Evolutionary conservation across 2,329 filamentous ascomycete genomes (phyloP), one percentile per base, ranked within the genome.

Genomic region (Sporothrix inflata): DNA sequence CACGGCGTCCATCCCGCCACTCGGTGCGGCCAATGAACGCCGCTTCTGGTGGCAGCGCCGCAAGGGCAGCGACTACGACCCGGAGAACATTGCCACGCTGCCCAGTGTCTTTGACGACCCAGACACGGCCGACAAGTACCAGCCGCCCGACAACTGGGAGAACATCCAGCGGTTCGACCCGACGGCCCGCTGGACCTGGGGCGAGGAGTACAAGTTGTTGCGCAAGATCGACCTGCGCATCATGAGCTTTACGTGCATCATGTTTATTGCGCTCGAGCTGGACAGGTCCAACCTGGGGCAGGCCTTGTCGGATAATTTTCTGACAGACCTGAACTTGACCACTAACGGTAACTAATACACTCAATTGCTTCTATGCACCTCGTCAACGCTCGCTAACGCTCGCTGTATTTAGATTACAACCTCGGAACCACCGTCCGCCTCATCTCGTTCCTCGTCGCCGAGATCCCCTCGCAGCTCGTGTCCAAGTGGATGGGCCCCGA

Each of bases 401-500:
- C 21, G 11, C 73, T n/a, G n/a, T n/a, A n/a, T n/a, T n/a, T n/a
- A 79, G 82, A 83, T 51, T 86, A 84, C 75, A 85, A 86, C 71
- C 78, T 84, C 1, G 85, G 85, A n/a, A 84, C 84, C 74, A 85
- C 83, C 0, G 82, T 87, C 38, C 86, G 85, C 76, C 81, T 82
- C 61, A 78, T 85, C 3, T 80, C 80, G 0, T 88, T 88, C 74
- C 79, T 88, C 19, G 82, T 81, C n/a, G 84, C 87, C 0, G 88
- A 90, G 76, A 81, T 91, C 0, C 89, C 89, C 0, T 90, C 87
- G 0, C 88, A 91, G 76, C 81, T 91, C n/a, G 81, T 90, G 51
- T 83, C 81, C 72, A 88, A 90, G 77, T 88, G 83, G 83, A 78
- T 88, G 71, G 88, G 85, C 0, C 86, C 86, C 0, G 87, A 90